Percentiles rank a stretch among this genome's conserved stretches.
These are phyloP conservation scores for Ascochyta lentis DNA, from an alignment of 2,329 filamentous ascomycete species.

Conservation along the genomic window DNA sequence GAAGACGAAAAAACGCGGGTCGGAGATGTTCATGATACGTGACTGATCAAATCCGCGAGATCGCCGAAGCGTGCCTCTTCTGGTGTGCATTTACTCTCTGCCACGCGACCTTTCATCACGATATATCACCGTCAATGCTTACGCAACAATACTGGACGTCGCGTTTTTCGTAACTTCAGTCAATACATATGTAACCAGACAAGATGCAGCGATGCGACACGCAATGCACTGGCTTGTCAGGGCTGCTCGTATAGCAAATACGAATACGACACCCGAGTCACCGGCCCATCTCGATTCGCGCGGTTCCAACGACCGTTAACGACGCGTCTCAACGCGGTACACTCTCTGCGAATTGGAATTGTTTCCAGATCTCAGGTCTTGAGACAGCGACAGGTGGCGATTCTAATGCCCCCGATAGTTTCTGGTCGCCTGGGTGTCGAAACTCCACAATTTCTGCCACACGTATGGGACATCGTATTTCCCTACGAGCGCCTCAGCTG, in stretches of 20 bases:
- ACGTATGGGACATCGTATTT: background rate
- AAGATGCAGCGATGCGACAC: no score
- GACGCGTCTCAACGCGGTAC: background rate
- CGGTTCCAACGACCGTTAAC: background rate
- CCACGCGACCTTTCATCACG: background rate
- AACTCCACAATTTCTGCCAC: background rate
- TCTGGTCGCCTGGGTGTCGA: background rate
- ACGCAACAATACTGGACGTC: no score
- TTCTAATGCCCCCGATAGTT: background rate
- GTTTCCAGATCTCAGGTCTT: background rate
- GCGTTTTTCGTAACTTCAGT: no score
- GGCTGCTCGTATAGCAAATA: no score
- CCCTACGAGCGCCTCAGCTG: background rate
- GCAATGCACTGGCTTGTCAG: no score
- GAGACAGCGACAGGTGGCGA: background rate
- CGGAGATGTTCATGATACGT: background rate
- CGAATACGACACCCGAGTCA: no score
- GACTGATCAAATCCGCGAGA: background rate
- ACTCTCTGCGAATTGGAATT: background rate
- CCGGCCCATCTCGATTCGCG: background rate
- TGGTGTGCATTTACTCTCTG: background rate
- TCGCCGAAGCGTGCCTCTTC: background rate
- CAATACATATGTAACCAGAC: no score
- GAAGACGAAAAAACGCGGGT: background rate
- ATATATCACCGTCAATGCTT: no score